A percentile compares a stretch with the other conserved stretches of the same genome.
These are phyloP conservation scores for Protoeuglena noctilucae DNA, from an alignment of 139 green algal species.

Conservation along the genomic window DNA sequence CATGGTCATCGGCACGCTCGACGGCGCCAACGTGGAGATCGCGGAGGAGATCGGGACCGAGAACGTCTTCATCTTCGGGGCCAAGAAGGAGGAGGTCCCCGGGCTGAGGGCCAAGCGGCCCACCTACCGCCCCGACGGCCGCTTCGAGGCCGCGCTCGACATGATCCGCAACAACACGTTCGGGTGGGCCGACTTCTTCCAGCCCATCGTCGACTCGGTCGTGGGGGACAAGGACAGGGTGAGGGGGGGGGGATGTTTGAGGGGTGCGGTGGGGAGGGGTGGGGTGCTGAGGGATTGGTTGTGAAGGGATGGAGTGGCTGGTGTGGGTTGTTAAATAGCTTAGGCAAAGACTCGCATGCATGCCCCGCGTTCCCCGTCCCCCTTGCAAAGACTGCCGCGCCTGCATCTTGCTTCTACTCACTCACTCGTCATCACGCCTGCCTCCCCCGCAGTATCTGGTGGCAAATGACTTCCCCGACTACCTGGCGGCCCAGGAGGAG, in stretches of 20 bases:
- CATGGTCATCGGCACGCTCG: slow-evolving; percentile 86
- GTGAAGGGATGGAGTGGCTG: too few species aligned
- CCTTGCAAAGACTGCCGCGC: too few species aligned
- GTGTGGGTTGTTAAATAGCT: too few species aligned
- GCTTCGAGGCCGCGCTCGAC: slow-evolving; percentile 58
- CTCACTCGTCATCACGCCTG: too few species aligned
- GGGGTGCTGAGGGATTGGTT: too few species aligned
- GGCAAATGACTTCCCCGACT: slow-evolving; percentile 87
- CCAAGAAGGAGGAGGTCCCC: slow-evolving; percentile 35
- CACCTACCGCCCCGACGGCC: slow-evolving; percentile 37
- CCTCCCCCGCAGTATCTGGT: slow-evolving; percentile 96
- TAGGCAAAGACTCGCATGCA: too few species aligned
- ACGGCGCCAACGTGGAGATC: slow-evolving; percentile 98
- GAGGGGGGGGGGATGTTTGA: too few species aligned
- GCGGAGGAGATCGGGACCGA: slow-evolving; percentile 62
- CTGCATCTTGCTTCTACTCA: too few species aligned
- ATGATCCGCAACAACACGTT: slow-evolving; percentile 71
- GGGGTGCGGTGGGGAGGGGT: too few species aligned
- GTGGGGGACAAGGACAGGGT: slow-evolving; percentile 57
- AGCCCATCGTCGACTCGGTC: slow-evolving; percentile 69
- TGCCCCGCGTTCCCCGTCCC: too few species aligned
- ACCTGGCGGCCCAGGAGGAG: slow-evolving; percentile 63
- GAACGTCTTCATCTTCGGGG: slow-evolving; percentile 83
- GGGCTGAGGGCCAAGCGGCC: slow-evolving; percentile 37
- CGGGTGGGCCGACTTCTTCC: slow-evolving; percentile 91